Conservation (phyloP, 108 stramenopile genomes). For the Discostella stelligeroides region DNA sequence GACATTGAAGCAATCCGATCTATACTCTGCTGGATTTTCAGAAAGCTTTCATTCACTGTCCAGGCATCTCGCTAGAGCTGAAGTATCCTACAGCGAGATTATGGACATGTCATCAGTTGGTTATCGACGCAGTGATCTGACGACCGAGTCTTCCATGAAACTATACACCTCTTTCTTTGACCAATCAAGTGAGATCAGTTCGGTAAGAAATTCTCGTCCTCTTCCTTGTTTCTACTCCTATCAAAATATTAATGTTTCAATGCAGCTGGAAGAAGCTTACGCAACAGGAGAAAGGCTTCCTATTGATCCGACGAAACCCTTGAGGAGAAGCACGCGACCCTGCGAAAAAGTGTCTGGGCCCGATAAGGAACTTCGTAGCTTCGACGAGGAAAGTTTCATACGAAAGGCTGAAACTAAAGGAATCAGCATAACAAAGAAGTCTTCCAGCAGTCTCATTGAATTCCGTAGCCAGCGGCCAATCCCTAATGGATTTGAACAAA, state of each 20-base stretch:
- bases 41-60: conserved; percentile 58
- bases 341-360: conserved; percentile 44
- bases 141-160: conserved; percentile 65
- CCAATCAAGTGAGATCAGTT: conserved; percentile 46
- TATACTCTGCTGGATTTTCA: conserved; percentile 72
- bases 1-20: conserved; percentile 58
- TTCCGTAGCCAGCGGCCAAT: conserved; percentile 49
- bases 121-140: conserved; percentile 77
- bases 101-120: conserved; percentile 47
- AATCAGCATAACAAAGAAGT: conserved; percentile 35
- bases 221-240: no score
- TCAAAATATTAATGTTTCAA: no score
- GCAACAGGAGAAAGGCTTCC: conserved; percentile 32
- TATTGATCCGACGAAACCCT: conserved; percentile 42
- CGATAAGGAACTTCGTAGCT: conserved; percentile 41
- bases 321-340: conserved; percentile 43
- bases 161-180: conserved; percentile 81
- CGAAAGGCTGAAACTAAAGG: conserved; percentile 43
- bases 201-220: no score
- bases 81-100: conserved; percentile 73
- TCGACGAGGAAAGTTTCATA: conserved; percentile 44
- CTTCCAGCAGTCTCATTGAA: conserved; percentile 45
- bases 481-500: conserved; percentile 81
- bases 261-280: conserved; percentile 38
- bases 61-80: conserved; percentile 50